Evolutionary conservation across 257 asterid species (phyloP), one percentile per base, ranked within the genome.

Genomic region (Linderniella brevidens): DNA sequence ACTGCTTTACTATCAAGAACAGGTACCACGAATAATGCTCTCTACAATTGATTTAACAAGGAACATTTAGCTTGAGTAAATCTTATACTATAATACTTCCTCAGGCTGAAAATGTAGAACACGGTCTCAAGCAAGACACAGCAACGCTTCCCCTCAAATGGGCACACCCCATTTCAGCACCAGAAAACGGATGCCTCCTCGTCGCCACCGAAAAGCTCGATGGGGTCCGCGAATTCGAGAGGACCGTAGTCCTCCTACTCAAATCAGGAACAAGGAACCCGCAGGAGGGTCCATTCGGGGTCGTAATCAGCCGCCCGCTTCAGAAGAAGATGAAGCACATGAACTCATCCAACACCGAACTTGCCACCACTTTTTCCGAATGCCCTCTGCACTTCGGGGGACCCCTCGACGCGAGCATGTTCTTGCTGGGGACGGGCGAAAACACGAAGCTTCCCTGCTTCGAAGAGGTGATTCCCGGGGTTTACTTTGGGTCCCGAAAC

Each of bases 111-210:
- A 58, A 50, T 42, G 65, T 66, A 49, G 72, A 65, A 19, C 64
- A 73, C 17, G 67, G 58, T 40, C 67, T 50, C 64, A 63, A 65
- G 52, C 75, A 65, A 61, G 86, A 29, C 11, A 17, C 67, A 3
- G 75, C 65, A 56, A 50, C 78, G 50, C 80, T 77, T 49, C 96
- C 85, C 35, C 58, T 62, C 55, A 84, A 88, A 70, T 88, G 98
- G 98, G 98, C 98, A 7, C 98, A 88, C 70, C 98, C 98, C 13
- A 73, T 88, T 35, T 79, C 96, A 43, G 66, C 90, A n/a, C 96
- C 96, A 0, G 98, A 85, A 63, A 78, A 78, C 44, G 98, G 98
- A 32, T 84, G 96, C 54, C 82, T 88, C 58, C 94, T 88, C 35
- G 70, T 88, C 37, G 90, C 98, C 47, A 76, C 96, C 46, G 96